These are phyloP conservation scores for Sporothrix brasiliensis DNA, from an alignment of 2,329 filamentous ascomycete species.

Conservation along the genomic window DNA sequence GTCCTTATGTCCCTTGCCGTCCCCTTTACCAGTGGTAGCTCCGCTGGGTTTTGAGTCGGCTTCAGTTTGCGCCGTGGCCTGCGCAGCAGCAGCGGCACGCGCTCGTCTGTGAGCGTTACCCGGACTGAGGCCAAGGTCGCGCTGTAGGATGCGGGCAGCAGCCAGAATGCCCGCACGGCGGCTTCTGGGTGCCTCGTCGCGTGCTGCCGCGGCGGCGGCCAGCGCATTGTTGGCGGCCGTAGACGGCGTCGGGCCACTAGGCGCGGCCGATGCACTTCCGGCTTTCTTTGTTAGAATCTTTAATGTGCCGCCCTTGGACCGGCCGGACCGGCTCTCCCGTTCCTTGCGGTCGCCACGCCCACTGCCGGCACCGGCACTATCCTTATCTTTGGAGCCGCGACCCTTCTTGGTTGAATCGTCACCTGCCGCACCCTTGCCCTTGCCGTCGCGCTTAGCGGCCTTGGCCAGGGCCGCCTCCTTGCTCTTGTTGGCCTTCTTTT, in stretches of 20 bases:
- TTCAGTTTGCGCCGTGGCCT: slow-evolving; percentile 54
- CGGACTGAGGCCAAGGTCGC: slow-evolving; percentile 66
- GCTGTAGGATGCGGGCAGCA: slow-evolving; percentile 66
- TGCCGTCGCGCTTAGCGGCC: slow-evolving; percentile 55
- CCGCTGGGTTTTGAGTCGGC: slow-evolving; percentile 5
- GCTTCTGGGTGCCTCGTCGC: slow-evolving; percentile 53
- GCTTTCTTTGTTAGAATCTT: slow-evolving; percentile 66
- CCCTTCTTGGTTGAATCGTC: slow-evolving; percentile 40
- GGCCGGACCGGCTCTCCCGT: slow-evolving; percentile 50
- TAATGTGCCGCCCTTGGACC: slow-evolving; percentile 47
- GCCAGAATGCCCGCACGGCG: slow-evolving; percentile 64
- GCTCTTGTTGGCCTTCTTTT: slow-evolving; percentile 80
- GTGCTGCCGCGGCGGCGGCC: slow-evolving; percentile 57
- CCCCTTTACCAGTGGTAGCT: background rate
- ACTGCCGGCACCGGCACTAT: slow-evolving; percentile 1
- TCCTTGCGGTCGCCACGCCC: slow-evolving; percentile 55
- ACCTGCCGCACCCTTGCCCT: slow-evolving; percentile 48
- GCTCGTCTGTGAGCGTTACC: slow-evolving; percentile 64
- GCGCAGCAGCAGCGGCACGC: slow-evolving; percentile 50
- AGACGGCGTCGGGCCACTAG: slow-evolving; percentile 42
- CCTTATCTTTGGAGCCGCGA: slow-evolving; percentile 39
- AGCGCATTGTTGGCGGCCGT: slow-evolving; percentile 43
- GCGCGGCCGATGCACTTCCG: slow-evolving; percentile 54
- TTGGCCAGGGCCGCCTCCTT: slow-evolving; percentile 61
- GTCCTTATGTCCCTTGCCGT: slow-evolving; percentile 15